Percentiles rank a stretch among this genome's conserved stretches.
phyloP scores from a whole-genome alignment of 139 green algal genomes.

The Deuterostichococcus epilithicus region DNA sequence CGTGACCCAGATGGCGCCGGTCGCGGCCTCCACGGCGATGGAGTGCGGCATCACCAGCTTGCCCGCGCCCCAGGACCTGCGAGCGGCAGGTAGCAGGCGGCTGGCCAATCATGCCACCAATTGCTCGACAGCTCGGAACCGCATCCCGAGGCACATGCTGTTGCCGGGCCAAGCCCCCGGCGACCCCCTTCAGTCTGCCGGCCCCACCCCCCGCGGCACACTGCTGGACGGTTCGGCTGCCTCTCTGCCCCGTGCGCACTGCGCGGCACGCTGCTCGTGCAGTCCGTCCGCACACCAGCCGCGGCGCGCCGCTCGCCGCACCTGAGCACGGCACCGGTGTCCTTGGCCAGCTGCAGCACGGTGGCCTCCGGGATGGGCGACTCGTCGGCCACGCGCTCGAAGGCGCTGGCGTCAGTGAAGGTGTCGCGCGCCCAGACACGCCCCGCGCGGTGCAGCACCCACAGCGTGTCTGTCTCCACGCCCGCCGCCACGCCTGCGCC shows the following conservation, averaged over 20 bases:
- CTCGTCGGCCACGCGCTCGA: slow-evolving; percentile 25
- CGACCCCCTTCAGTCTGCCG: no score
- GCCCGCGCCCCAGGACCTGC: slow-evolving; percentile 39
- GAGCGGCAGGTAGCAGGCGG: neutral
- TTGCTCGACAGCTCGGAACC: no score
- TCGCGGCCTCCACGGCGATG: slow-evolving; percentile 52
- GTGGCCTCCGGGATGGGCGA: slow-evolving; percentile 34
- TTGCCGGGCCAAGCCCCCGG: no score
- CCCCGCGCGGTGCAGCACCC: slow-evolving; percentile 61
- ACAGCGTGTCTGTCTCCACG: slow-evolving; percentile 47
- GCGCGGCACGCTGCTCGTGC: neutral
- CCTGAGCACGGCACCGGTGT: slow-evolving; percentile 39
- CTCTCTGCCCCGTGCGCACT: no score
- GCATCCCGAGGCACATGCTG: no score
- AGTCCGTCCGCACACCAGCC: neutral
- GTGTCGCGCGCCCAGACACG: slow-evolving; percentile 45
- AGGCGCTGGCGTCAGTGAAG: slow-evolving; percentile 20
- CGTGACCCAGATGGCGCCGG: slow-evolving; percentile 70
- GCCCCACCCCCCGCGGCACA: no score
- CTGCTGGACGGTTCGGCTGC: no score
- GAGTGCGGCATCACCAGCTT: slow-evolving; percentile 80
- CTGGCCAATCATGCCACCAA: no score
- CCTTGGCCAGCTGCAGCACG: slow-evolving; percentile 53
- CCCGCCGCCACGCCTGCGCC: neutral
- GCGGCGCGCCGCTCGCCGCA: neutral